These are phyloP conservation scores for Chalara sp. DNA, from an alignment of 2,329 filamentous ascomycete genomes.

Conservation along the genomic window DNA sequence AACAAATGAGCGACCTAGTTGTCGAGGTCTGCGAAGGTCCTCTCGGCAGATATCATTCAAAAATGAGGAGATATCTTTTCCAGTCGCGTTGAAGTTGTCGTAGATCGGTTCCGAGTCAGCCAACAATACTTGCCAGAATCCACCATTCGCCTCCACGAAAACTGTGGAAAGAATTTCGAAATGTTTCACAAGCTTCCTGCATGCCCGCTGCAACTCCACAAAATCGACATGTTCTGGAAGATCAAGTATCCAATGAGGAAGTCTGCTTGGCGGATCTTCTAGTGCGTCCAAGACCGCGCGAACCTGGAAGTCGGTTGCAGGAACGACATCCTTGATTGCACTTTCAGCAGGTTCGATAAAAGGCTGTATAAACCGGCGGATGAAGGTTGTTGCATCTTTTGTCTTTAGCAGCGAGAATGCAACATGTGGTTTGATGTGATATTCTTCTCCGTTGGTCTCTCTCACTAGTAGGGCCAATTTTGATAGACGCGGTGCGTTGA, in stretches of 20 bases:
- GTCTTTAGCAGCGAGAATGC: slow-evolving; percentile 29
- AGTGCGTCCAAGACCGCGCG: slow-evolving; percentile 33
- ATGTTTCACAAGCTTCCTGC: slow-evolving; percentile 18
- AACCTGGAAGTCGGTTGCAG: slow-evolving; percentile 31
- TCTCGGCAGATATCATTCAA: neutral
- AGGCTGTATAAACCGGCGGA: slow-evolving; percentile 4
- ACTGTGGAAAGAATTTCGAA: slow-evolving; percentile 30
- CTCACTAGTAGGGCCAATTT: slow-evolving; percentile 33
- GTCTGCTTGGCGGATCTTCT: slow-evolving; percentile 24
- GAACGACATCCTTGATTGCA: slow-evolving; percentile 30
- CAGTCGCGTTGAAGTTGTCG: neutral
- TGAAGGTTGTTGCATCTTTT: slow-evolving; percentile 24
- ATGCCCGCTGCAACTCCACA: slow-evolving; percentile 18
- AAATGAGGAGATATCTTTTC: neutral
- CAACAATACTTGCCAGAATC: neutral
- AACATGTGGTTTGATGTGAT: slow-evolving; percentile 17
- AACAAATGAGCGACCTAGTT: neutral
- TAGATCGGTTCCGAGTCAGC: neutral
- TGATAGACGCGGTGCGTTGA: slow-evolving; percentile 32
- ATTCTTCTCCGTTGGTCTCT: slow-evolving; percentile 14
- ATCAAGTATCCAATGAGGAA: slow-evolving; percentile 30
- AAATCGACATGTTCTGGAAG: slow-evolving; percentile 22
- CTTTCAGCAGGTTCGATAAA: slow-evolving; percentile 12
- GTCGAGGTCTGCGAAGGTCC: neutral
- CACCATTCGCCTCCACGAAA: slow-evolving; percentile 16